Evolutionary conservation across 768 basidiomycete genomes (phyloP).

Genomic region (Sarcodon aspratus): DNA sequence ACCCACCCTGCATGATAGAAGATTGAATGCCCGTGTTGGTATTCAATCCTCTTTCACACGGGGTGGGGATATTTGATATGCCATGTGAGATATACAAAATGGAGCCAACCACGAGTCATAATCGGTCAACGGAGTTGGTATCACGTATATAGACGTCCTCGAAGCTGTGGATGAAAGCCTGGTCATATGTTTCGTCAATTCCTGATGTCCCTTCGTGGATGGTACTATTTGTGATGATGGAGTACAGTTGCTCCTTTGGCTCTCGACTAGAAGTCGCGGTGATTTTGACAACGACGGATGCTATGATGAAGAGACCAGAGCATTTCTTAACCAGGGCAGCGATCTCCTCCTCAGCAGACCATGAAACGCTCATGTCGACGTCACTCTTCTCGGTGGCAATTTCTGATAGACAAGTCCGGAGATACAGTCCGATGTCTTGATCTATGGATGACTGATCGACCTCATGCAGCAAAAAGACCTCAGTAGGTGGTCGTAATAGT

Average conservation of each 20-base stretch:
- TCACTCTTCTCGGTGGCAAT: neutral
- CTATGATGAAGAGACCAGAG: neutral
- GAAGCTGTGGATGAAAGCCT: neutral
- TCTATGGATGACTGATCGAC: neutral
- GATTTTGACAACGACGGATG: neutral
- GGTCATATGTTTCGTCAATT: neutral
- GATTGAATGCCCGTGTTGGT: too few species aligned
- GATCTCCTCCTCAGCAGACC: neutral
- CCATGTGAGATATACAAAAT: too few species aligned
- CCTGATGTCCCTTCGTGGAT: neutral
- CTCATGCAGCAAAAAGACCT: neutral
- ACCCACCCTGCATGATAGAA: too few species aligned
- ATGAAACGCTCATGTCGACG: neutral
- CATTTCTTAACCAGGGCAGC: neutral
- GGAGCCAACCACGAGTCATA: too few species aligned
- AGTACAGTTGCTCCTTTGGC: neutral
- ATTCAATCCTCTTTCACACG: too few species aligned
- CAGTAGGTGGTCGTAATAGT: neutral
- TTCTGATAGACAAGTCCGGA: neutral
- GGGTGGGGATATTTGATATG: too few species aligned
- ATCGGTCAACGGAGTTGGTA: too few species aligned
- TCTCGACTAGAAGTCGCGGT: neutral
- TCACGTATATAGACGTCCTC: too few species aligned
- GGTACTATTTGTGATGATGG: neutral
- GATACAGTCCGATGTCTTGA: neutral